Conservation (phyloP, 2,329 filamentous ascomycete species). For the Huntiella decipiens region DNA sequence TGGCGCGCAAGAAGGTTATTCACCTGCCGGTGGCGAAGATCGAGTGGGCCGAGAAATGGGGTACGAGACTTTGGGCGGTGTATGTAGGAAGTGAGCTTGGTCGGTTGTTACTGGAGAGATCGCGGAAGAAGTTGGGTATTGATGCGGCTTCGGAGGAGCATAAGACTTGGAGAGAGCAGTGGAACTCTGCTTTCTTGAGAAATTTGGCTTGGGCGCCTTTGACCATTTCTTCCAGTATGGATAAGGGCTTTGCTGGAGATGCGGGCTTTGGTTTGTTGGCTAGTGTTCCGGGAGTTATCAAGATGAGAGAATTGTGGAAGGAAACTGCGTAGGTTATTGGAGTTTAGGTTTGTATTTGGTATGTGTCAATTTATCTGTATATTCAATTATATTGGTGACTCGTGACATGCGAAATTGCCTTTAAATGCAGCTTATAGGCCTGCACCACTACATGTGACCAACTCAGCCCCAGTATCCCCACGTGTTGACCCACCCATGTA, state of each 20-base stretch:
- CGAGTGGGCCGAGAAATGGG: slow-evolving; percentile 47
- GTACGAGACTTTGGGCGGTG: slow-evolving; percentile 59
- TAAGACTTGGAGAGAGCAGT: slow-evolving; percentile 29
- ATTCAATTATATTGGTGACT: too few species aligned
- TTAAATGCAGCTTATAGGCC: background rate
- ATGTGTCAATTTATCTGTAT: background rate
- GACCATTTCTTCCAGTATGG: slow-evolving; percentile 65
- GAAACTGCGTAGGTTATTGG: slow-evolving; percentile 14
- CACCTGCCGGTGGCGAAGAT: slow-evolving; percentile 36
- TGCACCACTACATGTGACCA: too few species aligned
- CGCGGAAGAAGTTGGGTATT: slow-evolving; percentile 20
- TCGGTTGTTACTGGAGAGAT: slow-evolving; percentile 34
- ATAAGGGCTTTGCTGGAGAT: slow-evolving; percentile 32
- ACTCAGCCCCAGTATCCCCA: too few species aligned
- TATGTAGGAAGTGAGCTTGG: slow-evolving; percentile 62
- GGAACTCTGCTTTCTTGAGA: slow-evolving; percentile 47
- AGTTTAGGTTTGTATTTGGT: background rate
- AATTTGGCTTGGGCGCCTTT: slow-evolving; percentile 65
- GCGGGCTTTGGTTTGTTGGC: slow-evolving; percentile 18
- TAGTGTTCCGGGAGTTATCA: slow-evolving; percentile 21
- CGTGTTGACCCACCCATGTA: too few species aligned
- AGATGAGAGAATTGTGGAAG: slow-evolving; percentile 23
- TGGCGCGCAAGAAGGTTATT: slow-evolving; percentile 55
- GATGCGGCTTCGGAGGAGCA: slow-evolving; percentile 20
- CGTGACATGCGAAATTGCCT: background rate